Evolutionary conservation across 1,284 basidiomycete genomes (phyloP), one percentile per base, ranked within the genome.

Genomic region (Meira miltonrushii): DNA sequence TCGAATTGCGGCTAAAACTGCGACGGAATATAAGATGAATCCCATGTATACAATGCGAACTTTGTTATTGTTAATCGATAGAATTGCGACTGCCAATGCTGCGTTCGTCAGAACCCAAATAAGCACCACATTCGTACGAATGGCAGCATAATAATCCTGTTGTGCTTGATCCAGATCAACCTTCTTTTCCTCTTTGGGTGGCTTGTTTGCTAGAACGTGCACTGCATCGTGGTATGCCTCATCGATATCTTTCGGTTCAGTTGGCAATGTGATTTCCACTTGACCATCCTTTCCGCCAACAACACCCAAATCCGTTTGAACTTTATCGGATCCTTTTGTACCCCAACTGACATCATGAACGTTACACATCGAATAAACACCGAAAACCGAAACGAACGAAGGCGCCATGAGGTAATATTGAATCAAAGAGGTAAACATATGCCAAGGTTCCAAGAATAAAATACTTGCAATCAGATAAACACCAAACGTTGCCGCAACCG

Each of bases 341-440:
- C 76, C 76, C 76, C 75, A 78, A 10, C 61, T 64, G 15, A 68
- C 60, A 49, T 56, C 54, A 43, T 47, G 54, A 5, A 62, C 39
- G 68, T 78, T 77, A 66, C 71, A 74, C 55, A 78, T 75, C 0
- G 74, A 73, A 48, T 78, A 78, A 48, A 78, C 73, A 58, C 66
- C 67, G 60, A 78, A 73, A 39, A 77, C 71, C 56, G 75, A 77
- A 61, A 78, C 66, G 51, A 75, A 75, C 11, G 67, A 70, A 8
- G 75, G 75, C 1, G 75, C 68, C 60, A 78, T 55, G 2, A 78
- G 66, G 33, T 77, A 48, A 44, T 75, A 78, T 64, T 78, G 75
- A 9, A 78, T 17, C 49, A 77, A 59, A 33, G 68, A 71, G 0
- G 75, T 78, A 40, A 78, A 54, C 73, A 78, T 71, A 56, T 78